Conservation (phyloP, 805 yeast species). For the Saccharomycopsis sp. region DNA sequence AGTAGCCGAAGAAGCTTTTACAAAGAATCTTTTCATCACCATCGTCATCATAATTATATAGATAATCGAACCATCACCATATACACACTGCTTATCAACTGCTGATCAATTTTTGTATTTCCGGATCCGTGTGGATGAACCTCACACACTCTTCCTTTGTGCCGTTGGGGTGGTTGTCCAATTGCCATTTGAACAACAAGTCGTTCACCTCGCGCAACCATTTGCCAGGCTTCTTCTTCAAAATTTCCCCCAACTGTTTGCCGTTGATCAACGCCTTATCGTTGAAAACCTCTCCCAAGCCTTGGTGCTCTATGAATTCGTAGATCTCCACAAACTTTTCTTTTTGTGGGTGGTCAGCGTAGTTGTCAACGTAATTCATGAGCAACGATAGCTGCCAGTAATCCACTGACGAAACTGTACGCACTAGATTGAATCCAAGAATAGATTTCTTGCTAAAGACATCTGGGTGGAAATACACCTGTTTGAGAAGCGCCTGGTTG, state of each 20-base stretch:
- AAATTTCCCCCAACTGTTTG: slow-evolving; percentile 44
- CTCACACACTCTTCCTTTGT: no score
- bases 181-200: slow-evolving; percentile 60
- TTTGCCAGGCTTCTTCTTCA: slow-evolving; percentile 69
- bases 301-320: slow-evolving; percentile 26
- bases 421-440: slow-evolving; percentile 13
- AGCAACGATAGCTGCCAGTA: slow-evolving; percentile 18
- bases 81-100: no score
- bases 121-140: no score
- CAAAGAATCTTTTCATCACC: no score
- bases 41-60: no score
- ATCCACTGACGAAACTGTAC: slow-evolving; percentile 5
- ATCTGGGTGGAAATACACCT: slow-evolving; percentile 1
- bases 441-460: slow-evolving; percentile 8
- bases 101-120: no score
- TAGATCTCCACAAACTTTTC: slow-evolving; percentile 20
- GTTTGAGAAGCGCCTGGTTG: slow-evolving; percentile 2
- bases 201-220: slow-evolving; percentile 64
- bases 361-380: slow-evolving; percentile 14
- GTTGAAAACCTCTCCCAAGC: slow-evolving; percentile 36
- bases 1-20: no score
- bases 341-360: slow-evolving; percentile 16
- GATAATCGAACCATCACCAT: no score
- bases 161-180: slow-evolving; percentile 49
- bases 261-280: slow-evolving; percentile 72